phyloP scores from a whole-genome alignment of 805 yeast species.

The Komagataella pastoris region DNA sequence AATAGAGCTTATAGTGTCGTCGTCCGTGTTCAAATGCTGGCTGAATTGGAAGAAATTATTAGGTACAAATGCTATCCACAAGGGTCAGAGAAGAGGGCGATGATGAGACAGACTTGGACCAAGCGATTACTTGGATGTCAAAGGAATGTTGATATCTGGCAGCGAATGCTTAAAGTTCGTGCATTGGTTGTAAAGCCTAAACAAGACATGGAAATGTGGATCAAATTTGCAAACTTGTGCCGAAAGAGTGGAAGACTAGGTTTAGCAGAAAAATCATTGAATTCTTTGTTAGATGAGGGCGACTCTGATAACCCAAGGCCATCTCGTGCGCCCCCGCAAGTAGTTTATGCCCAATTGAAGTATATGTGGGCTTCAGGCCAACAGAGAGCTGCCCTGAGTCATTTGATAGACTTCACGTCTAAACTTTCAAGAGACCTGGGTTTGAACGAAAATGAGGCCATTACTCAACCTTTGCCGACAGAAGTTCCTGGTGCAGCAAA shows the following conservation, averaged over 20 bases:
- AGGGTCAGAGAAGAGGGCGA: constrained; percentile 63
- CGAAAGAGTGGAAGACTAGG: constrained; percentile 89
- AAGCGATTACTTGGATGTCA: constrained; percentile 88
- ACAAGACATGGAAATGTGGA: constrained; percentile 97
- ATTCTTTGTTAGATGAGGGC: constrained; percentile 64
- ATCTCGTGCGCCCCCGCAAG: constrained; percentile 89
- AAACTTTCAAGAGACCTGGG: constrained; percentile 84
- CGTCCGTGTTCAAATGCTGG: constrained; percentile 93
- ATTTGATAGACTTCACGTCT: constrained; percentile 80
- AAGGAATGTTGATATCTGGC: constrained; percentile 98
- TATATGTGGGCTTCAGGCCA: constrained; percentile 96
- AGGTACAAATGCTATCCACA: constrained; percentile 77
- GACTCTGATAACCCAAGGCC: constrained; percentile 34
- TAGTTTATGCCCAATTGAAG: constrained; percentile 92
- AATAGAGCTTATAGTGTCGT: constrained; percentile 95
- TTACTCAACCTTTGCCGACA: constrained; percentile 74
- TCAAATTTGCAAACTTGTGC: constrained; percentile 91
- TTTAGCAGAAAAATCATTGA: constrained; percentile 83
- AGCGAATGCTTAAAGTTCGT: constrained; percentile 82
- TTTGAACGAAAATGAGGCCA: constrained; percentile 73
- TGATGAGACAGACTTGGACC: constrained; percentile 88
- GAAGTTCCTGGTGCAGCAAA: constrained; percentile 57
- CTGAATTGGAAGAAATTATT: constrained; percentile 92
- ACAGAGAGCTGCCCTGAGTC: constrained; percentile 73
- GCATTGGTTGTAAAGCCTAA: constrained; percentile 90